Percentiles rank a stretch among this genome's conserved stretches.
Conservation (phyloP, 345 rosid species). For the Eucalyptus camaldulensis region DNA sequence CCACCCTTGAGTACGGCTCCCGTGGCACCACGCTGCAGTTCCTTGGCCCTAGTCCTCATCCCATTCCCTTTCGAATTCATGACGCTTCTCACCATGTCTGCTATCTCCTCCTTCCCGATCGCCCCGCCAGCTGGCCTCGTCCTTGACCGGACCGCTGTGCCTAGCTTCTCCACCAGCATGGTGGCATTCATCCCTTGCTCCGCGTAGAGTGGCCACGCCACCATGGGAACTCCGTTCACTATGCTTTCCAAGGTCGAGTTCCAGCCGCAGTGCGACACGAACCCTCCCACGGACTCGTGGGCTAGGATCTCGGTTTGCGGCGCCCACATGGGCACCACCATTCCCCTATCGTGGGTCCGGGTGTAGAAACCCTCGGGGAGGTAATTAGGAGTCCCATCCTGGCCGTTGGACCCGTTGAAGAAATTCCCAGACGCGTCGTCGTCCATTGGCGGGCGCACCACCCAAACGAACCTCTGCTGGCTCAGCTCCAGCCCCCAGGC, state of each 20-base stretch:
- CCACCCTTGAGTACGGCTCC: conserved; percentile 14
- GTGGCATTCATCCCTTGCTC: conserved; percentile 51
- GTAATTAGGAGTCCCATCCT: not conserved
- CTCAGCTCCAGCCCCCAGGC: conserved; percentile 27
- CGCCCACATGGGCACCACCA: conserved; percentile 43
- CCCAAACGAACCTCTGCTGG: conserved; percentile 7
- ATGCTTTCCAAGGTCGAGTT: conserved; percentile 54
- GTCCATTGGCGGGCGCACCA: not conserved
- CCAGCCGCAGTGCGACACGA: conserved; percentile 71
- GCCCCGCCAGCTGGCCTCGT: not conserved
- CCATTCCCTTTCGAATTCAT: conserved; percentile 24
- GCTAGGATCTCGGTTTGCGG: conserved; percentile 41
- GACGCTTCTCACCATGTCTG: conserved; percentile 16
- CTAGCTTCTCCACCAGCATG: conserved; percentile 29
- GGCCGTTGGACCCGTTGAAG: not conserved
- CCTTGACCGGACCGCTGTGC: conserved; percentile 22
- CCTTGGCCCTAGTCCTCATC: conserved; percentile 28
- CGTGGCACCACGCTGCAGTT: conserved; percentile 6
- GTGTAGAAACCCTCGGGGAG: conserved; percentile 50
- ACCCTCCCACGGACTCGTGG: conserved; percentile 56
- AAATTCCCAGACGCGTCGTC: not conserved
- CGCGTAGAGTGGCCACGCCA: conserved; percentile 48
- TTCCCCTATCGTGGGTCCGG: conserved; percentile 18
- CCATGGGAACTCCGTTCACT: conserved; percentile 34
- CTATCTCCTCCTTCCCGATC: conserved; percentile 31